phyloP scores from a whole-genome alignment of 257 asterid species.

The Fraxinus excelsior region DNA sequence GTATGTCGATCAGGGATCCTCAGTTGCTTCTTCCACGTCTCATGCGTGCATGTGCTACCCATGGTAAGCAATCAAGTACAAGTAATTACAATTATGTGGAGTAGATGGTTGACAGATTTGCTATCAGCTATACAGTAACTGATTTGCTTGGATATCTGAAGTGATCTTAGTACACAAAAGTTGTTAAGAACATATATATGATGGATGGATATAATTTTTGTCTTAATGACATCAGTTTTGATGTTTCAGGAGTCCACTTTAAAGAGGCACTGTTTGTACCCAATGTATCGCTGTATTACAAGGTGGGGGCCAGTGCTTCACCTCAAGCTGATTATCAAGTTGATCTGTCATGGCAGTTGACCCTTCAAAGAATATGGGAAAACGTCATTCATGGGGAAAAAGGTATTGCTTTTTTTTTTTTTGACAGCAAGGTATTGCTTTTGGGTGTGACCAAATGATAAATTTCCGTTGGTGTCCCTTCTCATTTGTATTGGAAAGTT shows the following conservation, averaged over 20 bases:
- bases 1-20: slow-evolving; percentile 98
- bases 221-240: neutral
- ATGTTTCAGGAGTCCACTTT: slow-evolving; percentile 74
- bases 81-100: slow-evolving; percentile 14
- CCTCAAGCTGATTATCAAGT: slow-evolving; percentile 60
- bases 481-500: neutral
- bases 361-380: slow-evolving; percentile 89
- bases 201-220: slow-evolving; percentile 5
- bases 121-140: neutral
- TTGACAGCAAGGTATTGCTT: no score
- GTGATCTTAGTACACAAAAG: neutral
- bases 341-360: slow-evolving; percentile 90
- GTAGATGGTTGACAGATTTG: slow-evolving; percentile 13
- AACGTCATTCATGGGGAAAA: slow-evolving; percentile 54
- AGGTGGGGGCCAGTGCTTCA: slow-evolving; percentile 64
- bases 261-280: slow-evolving; percentile 93
- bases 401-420: slow-evolving; percentile 39
- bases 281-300: slow-evolving; percentile 81
- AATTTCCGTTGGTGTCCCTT: neutral
- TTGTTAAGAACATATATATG: neutral
- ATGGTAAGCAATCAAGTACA: slow-evolving; percentile 57
- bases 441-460: neutral
- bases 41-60: slow-evolving; percentile 66
- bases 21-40: slow-evolving; percentile 87
- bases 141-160: neutral